phyloP scores from a whole-genome alignment of 345 rosid genomes.

The Melaleuca alternifolia region DNA sequence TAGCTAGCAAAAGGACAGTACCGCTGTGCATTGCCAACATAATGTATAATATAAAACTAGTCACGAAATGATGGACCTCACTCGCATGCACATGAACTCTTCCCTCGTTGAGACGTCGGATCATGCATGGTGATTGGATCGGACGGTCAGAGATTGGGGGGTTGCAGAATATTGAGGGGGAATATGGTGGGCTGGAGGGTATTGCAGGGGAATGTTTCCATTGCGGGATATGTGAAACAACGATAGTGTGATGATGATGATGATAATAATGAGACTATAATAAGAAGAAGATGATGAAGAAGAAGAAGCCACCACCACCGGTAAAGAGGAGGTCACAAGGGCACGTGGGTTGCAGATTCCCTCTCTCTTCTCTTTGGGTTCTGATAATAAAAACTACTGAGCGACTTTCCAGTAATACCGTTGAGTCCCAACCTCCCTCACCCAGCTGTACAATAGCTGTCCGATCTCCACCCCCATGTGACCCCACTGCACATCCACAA shows the following conservation, averaged over 20 bases:
- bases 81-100: background rate
- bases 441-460: conserved; percentile 84
- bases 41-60: background rate
- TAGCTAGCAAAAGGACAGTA: background rate
- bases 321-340: conserved; percentile 21
- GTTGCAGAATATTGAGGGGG: background rate
- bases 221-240: background rate
- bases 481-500: conserved; percentile 29
- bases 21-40: background rate
- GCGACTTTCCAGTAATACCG: conserved; percentile 80
- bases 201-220: conserved; percentile 3
- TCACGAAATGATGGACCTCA: background rate
- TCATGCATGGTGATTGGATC: background rate
- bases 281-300: background rate
- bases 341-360: conserved; percentile 54
- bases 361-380: background rate
- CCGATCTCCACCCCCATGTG: conserved; percentile 40
- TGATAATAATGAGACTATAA: conserved; percentile 1
- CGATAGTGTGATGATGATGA: background rate
- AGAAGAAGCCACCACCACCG: background rate
- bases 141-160: background rate
- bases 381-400: conserved; percentile 18
- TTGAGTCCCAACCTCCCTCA: conserved; percentile 42
- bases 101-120: background rate
- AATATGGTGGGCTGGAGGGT: background rate